Evolutionary conservation across 148 eudicot species (phyloP).

Genomic region (Spergularia bocconei): DNA sequence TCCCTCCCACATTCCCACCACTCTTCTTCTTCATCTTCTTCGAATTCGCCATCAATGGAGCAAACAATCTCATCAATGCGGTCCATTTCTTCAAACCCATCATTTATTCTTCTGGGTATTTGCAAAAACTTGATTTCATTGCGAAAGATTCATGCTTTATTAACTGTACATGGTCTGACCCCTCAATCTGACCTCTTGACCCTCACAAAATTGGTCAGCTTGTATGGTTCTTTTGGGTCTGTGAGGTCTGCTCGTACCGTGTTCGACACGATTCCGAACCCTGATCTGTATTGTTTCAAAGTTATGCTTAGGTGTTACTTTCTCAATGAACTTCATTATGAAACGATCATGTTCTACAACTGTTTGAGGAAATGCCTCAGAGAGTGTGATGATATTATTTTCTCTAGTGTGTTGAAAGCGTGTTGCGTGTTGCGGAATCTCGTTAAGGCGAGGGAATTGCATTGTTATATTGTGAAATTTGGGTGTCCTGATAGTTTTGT

Average conservation of each 20-base stretch:
- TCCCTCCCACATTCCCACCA: neutral
- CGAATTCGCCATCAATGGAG: neutral
- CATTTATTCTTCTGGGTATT: conserved; percentile 40
- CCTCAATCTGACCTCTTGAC: conserved; percentile 32
- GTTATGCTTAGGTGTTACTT: conserved; percentile 84
- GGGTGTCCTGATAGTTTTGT: conserved; percentile 64
- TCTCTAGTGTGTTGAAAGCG: conserved; percentile 72
- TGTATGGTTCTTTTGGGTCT: conserved; percentile 53
- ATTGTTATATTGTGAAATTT: conserved; percentile 55
- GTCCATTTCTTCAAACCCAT: conserved; percentile 44
- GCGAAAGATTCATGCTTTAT: conserved; percentile 50
- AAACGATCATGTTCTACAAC: conserved; percentile 47
- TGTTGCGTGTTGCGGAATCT: conserved; percentile 54
- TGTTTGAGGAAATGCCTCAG: conserved; percentile 55
- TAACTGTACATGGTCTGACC: conserved; percentile 48
- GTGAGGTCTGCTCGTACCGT: conserved; percentile 43
- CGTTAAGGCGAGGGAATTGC: conserved; percentile 59
- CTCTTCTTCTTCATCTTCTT: neutral
- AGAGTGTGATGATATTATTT: conserved; percentile 52
- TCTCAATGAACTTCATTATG: conserved; percentile 48
- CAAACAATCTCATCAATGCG: conserved; percentile 14
- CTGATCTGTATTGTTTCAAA: conserved; percentile 58
- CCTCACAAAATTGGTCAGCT: conserved; percentile 53
- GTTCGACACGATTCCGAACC: conserved; percentile 56
- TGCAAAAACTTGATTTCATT: conserved; percentile 45